These are phyloP conservation scores for Arbutus unedo DNA, from an alignment of 148 eudicot genomes.

Conservation along the genomic window DNA sequence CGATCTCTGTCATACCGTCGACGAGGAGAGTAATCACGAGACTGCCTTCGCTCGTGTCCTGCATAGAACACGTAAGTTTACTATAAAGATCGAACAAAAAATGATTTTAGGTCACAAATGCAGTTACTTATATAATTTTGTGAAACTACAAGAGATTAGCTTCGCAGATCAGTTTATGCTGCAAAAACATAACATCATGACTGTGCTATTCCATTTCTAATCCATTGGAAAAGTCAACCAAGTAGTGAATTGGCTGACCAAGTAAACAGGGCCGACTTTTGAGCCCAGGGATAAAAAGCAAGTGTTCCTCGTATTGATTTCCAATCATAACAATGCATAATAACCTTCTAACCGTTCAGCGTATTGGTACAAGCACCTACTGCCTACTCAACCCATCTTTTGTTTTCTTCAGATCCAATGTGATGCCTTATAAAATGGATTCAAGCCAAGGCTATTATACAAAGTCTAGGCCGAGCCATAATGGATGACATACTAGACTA, in stretches of 20 bases:
- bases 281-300: background rate
- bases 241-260: background rate
- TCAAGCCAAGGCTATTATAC: background rate
- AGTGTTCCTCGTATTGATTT: background rate
- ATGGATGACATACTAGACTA: background rate
- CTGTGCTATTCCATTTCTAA: background rate
- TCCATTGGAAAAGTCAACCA: background rate
- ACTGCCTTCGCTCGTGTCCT: conserved; percentile 25
- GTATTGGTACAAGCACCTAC: background rate
- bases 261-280: background rate
- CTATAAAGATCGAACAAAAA: background rate
- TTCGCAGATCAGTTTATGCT: background rate
- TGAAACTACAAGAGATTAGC: background rate
- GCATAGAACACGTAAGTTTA: background rate
- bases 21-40: conserved; percentile 32
- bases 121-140: background rate
- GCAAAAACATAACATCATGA: background rate
- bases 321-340: background rate
- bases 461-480: background rate
- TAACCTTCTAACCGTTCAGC: background rate
- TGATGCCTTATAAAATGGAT: background rate
- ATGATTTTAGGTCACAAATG: background rate
- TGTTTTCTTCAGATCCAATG: background rate
- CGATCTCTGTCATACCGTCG: conserved; percentile 46
- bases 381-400: background rate